These are phyloP conservation scores for Penicillium sp. DNA, from an alignment of 2,329 filamentous ascomycete species.

Conservation along the genomic window DNA sequence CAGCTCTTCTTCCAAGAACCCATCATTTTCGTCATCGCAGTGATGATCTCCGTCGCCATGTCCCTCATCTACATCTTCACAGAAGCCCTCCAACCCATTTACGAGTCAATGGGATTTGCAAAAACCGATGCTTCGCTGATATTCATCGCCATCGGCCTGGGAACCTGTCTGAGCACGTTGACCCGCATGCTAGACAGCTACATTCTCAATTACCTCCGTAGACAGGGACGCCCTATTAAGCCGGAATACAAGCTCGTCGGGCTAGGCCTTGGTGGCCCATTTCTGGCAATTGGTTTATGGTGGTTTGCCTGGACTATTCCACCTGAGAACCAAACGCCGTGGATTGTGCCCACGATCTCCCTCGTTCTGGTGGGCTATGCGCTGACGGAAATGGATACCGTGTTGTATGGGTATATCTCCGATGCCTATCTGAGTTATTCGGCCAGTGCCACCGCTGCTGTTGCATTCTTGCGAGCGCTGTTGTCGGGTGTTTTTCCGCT, in stretches of 20 bases:
- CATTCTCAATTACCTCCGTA: slow-evolving; percentile 26
- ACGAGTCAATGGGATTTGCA: slow-evolving; percentile 36
- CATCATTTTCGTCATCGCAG: slow-evolving; percentile 44
- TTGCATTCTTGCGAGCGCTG: slow-evolving; percentile 41
- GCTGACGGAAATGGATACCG: slow-evolving; percentile 46
- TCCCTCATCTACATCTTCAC: slow-evolving; percentile 52
- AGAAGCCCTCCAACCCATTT: slow-evolving; percentile 45
- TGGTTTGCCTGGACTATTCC: slow-evolving; percentile 51
- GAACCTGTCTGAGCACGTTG: slow-evolving; percentile 43
- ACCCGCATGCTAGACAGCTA: slow-evolving; percentile 44
- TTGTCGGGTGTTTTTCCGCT: slow-evolving; percentile 42
- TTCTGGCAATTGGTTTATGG: slow-evolving; percentile 47
- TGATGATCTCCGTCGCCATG: slow-evolving; percentile 45
- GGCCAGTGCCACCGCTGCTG: slow-evolving; percentile 45
- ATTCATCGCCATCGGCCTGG: slow-evolving; percentile 43
- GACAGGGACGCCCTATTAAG: slow-evolving; percentile 22
- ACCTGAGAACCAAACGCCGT: slow-evolving; percentile 35
- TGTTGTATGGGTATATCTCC: slow-evolving; percentile 44
- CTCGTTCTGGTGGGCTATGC: slow-evolving; percentile 49
- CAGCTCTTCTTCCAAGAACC: slow-evolving; percentile 48
- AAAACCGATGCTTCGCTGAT: slow-evolving; percentile 37
- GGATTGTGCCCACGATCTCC: slow-evolving; percentile 42
- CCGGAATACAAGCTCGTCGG: slow-evolving; percentile 51
- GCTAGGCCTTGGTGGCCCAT: slow-evolving; percentile 46
- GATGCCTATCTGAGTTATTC: slow-evolving; percentile 47